phyloP scores from a whole-genome alignment of 2,329 filamentous ascomycete genomes.

The Ceratocystis ficicola region DNA sequence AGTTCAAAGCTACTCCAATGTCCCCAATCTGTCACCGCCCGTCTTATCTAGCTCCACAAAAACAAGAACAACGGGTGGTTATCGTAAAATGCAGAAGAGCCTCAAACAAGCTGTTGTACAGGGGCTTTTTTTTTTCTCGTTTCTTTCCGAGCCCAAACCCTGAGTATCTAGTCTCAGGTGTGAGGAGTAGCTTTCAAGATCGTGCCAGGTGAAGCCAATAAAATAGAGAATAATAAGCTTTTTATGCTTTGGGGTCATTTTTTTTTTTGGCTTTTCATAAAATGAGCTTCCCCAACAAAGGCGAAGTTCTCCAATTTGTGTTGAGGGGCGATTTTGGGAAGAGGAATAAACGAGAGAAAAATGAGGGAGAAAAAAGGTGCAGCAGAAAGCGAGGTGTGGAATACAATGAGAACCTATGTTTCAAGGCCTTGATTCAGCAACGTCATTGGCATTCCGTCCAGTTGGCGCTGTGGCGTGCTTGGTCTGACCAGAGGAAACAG shows the following conservation, averaged over 20 bases:
- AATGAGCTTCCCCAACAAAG: background rate
- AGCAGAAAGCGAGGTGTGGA: background rate
- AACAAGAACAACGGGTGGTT: background rate
- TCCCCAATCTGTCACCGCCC: too few relatives aligned
- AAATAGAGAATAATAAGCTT: background rate
- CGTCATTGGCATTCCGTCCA: too few relatives aligned
- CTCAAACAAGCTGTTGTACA: background rate
- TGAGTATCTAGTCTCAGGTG: background rate
- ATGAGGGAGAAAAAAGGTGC: background rate
- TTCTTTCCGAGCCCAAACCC: background rate
- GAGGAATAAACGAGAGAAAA: background rate
- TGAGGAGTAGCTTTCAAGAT: constrained; percentile 4
- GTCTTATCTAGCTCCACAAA: background rate
- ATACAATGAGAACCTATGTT: background rate
- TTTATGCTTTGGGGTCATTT: background rate
- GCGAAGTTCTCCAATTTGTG: background rate
- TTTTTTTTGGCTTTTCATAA: background rate
- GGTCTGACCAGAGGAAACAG: background rate
- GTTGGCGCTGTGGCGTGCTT: too few relatives aligned
- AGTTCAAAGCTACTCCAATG: too few relatives aligned
- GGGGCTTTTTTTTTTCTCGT: background rate
- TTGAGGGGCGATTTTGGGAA: background rate
- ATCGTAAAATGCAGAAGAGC: background rate
- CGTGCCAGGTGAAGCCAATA: background rate
- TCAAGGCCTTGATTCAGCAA: background rate